These are phyloP conservation scores for Kappamyces sp. DNA, from an alignment of 192 early-diverging fungal species.

Conservation along the genomic window DNA sequence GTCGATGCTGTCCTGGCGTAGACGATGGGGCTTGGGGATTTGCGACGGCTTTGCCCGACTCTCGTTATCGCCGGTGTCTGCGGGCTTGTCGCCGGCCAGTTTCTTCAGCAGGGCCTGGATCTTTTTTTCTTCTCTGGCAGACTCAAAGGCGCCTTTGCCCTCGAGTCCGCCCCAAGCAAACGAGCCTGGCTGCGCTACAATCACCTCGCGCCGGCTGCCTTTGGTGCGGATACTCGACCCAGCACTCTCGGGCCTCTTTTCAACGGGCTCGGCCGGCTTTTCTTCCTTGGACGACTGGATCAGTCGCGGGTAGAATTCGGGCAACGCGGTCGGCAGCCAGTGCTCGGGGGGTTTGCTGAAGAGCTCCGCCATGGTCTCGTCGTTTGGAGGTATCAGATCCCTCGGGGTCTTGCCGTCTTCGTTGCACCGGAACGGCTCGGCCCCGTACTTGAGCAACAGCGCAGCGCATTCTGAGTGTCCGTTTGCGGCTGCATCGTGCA, in stretches of 20 bases:
- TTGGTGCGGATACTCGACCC: not conserved
- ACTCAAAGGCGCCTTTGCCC: constrained; percentile 28
- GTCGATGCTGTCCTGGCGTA: too few relatives aligned
- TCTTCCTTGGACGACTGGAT: constrained; percentile 18
- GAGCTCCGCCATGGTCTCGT: constrained; percentile 11
- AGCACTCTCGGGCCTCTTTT: not conserved
- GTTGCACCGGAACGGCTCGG: constrained; percentile 23
- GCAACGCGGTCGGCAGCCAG: constrained; percentile 6
- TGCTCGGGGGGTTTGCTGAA: constrained; percentile 5
- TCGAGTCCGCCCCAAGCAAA: constrained; percentile 41
- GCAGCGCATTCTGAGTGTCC: constrained; percentile 19
- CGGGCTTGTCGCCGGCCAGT: constrained; percentile 3
- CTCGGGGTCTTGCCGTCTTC: constrained; percentile 17
- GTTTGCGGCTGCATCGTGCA: constrained; percentile 35
- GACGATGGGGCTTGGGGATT: too few relatives aligned
- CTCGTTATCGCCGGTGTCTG: not conserved
- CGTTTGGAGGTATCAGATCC: constrained; percentile 18
- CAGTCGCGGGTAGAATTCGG: constrained; percentile 19
- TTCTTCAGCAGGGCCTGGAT: constrained; percentile 28
- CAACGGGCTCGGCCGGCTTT: constrained; percentile 4
- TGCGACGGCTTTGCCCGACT: not conserved
- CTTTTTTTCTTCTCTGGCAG: constrained; percentile 35
- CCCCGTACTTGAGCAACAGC: constrained; percentile 41
- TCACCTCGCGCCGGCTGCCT: not conserved
- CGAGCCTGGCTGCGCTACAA: not conserved